These are phyloP conservation scores for Pythium guiyangense DNA, from an alignment of 352 stramenopile species.

Conservation along the genomic window DNA sequence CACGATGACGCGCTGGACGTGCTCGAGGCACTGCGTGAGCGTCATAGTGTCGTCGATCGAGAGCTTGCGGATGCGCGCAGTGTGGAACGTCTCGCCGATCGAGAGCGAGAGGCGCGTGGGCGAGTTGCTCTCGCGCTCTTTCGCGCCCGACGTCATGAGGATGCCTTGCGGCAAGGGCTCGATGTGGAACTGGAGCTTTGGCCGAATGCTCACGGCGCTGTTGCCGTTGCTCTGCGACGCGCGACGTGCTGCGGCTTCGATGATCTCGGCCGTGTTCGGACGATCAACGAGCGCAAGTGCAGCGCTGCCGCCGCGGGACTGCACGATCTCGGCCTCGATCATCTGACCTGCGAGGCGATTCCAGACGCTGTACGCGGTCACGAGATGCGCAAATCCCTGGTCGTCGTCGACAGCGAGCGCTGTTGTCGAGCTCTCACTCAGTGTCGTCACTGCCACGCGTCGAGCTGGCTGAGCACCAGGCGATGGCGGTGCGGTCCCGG, in stretches of 20 bases:
- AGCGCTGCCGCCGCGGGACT: slow-evolving; percentile 18
- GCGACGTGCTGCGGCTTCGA: not conserved
- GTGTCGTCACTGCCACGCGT: not conserved
- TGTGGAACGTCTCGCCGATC: slow-evolving; percentile 37
- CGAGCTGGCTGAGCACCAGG: not conserved
- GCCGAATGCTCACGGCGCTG: slow-evolving; percentile 13
- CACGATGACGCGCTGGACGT: slow-evolving; percentile 28
- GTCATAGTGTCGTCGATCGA: slow-evolving; percentile 19
- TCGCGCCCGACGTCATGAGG: slow-evolving; percentile 17
- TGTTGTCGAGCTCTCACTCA: not conserved
- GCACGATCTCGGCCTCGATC: slow-evolving; percentile 32
- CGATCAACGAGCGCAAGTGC: not conserved
- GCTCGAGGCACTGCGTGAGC: slow-evolving; percentile 32
- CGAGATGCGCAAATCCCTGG: slow-evolving; percentile 21
- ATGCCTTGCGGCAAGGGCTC: slow-evolving; percentile 32
- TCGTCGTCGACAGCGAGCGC: not conserved
- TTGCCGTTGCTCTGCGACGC: not conserved
- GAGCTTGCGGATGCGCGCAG: slow-evolving; percentile 30
- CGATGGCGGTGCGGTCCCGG: not conserved
- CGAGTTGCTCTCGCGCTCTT: slow-evolving; percentile 3
- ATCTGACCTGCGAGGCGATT: slow-evolving; percentile 41
- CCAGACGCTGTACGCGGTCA: slow-evolving; percentile 35
- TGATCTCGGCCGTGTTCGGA: not conserved
- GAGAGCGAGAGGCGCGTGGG: slow-evolving; percentile 10
- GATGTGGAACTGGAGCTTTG: slow-evolving; percentile 39